Evolutionary conservation across 2,329 filamentous ascomycete species (phyloP).

Genomic region (Aquanectria penicillioides): DNA sequence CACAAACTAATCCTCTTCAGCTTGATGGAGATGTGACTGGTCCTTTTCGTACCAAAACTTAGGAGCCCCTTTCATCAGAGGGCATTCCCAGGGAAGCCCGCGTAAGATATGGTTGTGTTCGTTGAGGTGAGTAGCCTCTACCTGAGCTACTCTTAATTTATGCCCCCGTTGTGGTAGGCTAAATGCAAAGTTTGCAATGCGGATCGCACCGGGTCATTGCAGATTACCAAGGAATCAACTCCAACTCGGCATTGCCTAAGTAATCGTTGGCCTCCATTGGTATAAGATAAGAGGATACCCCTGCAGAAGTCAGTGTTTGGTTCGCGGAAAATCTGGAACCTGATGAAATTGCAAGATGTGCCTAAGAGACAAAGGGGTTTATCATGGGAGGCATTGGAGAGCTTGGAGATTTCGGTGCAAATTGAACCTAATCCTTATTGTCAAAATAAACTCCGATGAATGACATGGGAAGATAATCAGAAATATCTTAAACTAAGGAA

Average conservation of each 20-base stretch:
- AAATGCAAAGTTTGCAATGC: neutral
- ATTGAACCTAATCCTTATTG: neutral
- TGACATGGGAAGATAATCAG: neutral
- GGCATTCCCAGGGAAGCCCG: neutral
- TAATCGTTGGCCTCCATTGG: conserved; percentile 13
- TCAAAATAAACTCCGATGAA: neutral
- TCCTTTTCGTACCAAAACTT: neutral
- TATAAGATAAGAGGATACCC: conserved; percentile 20
- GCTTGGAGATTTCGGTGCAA: neutral
- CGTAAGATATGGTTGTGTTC: neutral
- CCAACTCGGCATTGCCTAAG: conserved; percentile 20
- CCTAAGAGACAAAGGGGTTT: conserved; percentile 1
- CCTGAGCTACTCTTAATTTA: neutral
- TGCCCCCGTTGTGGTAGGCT: neutral
- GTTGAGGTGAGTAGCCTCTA: neutral
- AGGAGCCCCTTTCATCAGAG: neutral
- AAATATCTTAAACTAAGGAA: neutral
- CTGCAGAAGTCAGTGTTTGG: neutral
- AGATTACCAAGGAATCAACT: conserved; percentile 2
- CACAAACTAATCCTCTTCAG: neutral
- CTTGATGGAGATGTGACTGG: neutral
- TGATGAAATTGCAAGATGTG: neutral
- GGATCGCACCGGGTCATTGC: conserved; percentile 1
- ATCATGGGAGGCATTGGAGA: neutral
- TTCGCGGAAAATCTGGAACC: conserved; percentile 2